Evolutionary conservation across 345 rosid genomes (phyloP).

Genomic region (Tarenaya hassleriana): DNA sequence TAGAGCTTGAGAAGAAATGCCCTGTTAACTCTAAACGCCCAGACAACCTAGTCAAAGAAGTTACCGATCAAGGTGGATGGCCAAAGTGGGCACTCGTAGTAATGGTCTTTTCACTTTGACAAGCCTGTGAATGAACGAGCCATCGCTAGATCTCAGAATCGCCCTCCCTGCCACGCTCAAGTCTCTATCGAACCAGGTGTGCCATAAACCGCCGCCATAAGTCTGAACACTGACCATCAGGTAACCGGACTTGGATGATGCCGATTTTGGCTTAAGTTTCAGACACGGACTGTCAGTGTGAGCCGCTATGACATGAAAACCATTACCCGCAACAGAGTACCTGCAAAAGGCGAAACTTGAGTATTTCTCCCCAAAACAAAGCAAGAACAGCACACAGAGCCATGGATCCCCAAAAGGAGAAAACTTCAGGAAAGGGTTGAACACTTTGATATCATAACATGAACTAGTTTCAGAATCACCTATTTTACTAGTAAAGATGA

Average conservation of each 20-base stretch:
- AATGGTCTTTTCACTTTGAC: slow-evolving; percentile 80
- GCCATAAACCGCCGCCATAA: slow-evolving; percentile 96
- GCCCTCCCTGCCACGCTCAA: slow-evolving; percentile 94
- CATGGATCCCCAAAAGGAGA: no score
- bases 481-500: slow-evolving; percentile 1
- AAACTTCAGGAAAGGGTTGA: background rate
- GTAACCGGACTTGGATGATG: slow-evolving; percentile 74
- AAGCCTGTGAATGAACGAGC: slow-evolving; percentile 69
- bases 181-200: slow-evolving; percentile 97
- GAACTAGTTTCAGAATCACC: background rate
- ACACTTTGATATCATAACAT: slow-evolving; percentile 1
- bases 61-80: slow-evolving; percentile 88
- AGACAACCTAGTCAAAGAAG: background rate
- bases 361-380: slow-evolving; percentile 15
- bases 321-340: slow-evolving; percentile 67
- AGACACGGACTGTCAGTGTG: slow-evolving; percentile 97
- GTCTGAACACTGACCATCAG: slow-evolving; percentile 94
- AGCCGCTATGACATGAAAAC: slow-evolving; percentile 86
- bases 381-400: slow-evolving; percentile 1
- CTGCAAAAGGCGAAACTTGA: slow-evolving; percentile 39
- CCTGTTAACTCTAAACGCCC: background rate
- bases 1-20: background rate
- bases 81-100: slow-evolving; percentile 75
- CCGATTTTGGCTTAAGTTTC: slow-evolving; percentile 86
- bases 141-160: slow-evolving; percentile 58